A percentile compares a stretch with the other conserved stretches of the same genome.
Conservation (phyloP, 108 stramenopile genomes). For the Cyclotella sp. region DNA sequence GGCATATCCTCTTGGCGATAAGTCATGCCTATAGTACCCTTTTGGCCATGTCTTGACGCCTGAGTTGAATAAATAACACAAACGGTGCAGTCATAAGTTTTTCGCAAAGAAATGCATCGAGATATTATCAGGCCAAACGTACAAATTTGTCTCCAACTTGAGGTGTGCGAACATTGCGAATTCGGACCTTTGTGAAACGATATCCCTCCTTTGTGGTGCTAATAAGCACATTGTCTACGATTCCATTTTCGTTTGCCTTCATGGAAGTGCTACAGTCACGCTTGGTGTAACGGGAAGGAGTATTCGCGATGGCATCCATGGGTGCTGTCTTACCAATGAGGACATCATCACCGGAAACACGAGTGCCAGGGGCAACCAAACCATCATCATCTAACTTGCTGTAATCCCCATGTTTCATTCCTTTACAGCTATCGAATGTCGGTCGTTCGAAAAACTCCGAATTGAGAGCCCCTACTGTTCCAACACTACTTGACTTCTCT, state of each 20-base stretch:
- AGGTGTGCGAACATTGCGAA: slow-evolving; percentile 96
- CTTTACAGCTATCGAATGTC: slow-evolving; percentile 75
- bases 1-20: slow-evolving; percentile 99
- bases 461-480: slow-evolving; percentile 79
- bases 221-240: slow-evolving; percentile 95
- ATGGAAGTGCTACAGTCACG: slow-evolving; percentile 95
- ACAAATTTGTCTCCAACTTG: slow-evolving; percentile 96
- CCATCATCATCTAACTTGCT: slow-evolving; percentile 98
- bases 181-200: slow-evolving; percentile 92
- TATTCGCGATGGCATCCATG: slow-evolving; percentile 67
- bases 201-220: slow-evolving; percentile 94
- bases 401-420: slow-evolving; percentile 96
- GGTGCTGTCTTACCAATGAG: slow-evolving; percentile 98
- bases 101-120: not conserved
- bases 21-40: slow-evolving; percentile 99
- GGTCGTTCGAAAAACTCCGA: slow-evolving; percentile 95
- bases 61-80: slow-evolving; percentile 48
- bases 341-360: slow-evolving; percentile 96
- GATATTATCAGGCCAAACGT: not conserved
- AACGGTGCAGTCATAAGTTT: not conserved
- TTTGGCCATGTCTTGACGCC: slow-evolving; percentile 99
- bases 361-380: slow-evolving; percentile 93
- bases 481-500: slow-evolving; percentile 85
- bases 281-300: slow-evolving; percentile 90
- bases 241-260: slow-evolving; percentile 97